Conservation (phyloP, 768 basidiomycete genomes). For the Astraeus odoratus region DNA sequence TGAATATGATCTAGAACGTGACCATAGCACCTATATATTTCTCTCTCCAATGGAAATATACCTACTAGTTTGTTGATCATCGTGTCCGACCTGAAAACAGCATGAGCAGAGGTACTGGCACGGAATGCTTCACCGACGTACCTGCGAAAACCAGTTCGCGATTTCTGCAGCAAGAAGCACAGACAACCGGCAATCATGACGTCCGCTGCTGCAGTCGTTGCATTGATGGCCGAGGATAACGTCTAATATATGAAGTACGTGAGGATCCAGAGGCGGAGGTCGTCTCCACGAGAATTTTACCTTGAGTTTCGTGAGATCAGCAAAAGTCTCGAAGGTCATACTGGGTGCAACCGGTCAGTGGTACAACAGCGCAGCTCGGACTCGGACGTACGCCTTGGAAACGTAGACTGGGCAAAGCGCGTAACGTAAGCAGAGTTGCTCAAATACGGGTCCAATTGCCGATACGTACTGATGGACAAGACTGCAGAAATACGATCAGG, state of each 20-base stretch:
- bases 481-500: slow-evolving; percentile 16
- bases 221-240: slow-evolving; percentile 47
- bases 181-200: slow-evolving; percentile 44
- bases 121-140: neutral
- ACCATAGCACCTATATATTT: neutral
- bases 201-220: slow-evolving; percentile 40
- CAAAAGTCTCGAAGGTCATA: slow-evolving; percentile 33
- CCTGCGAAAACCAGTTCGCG: slow-evolving; percentile 48
- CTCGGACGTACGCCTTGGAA: slow-evolving; percentile 27
- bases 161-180: slow-evolving; percentile 37
- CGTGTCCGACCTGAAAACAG: slow-evolving; percentile 32
- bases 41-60: neutral
- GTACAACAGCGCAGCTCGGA: no score
- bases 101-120: neutral
- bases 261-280: neutral
- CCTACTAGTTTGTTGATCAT: slow-evolving; percentile 41
- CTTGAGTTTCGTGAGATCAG: slow-evolving; percentile 39
- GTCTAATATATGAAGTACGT: slow-evolving; percentile 10
- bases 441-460: neutral
- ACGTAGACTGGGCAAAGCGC: slow-evolving; percentile 25
- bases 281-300: slow-evolving; percentile 10
- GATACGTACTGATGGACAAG: slow-evolving; percentile 26
- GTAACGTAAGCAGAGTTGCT: slow-evolving; percentile 4
- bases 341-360: slow-evolving; percentile 33
- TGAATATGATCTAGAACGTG: slow-evolving; percentile 41